phyloP scores from a whole-genome alignment of 106 monocot genomes.

The Dendrobium officinale region DNA sequence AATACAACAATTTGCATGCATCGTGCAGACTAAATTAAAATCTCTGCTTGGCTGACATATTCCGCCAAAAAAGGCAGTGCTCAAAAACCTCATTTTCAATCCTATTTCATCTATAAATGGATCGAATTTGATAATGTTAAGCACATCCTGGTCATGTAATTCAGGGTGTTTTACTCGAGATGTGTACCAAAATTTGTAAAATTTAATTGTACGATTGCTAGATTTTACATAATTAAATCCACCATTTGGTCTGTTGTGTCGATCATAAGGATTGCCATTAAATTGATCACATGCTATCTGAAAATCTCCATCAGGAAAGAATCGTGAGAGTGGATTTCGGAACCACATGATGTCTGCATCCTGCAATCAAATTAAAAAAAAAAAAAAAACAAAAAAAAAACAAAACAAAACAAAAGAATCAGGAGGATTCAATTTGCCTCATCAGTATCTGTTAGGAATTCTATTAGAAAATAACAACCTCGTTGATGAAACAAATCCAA shows the following conservation, averaged over 20 bases:
- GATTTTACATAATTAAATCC: conserved; percentile 31
- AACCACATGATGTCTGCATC: conserved; percentile 28
- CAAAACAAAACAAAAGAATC: background rate
- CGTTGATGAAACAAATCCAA: too few species aligned
- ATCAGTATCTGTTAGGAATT: too few species aligned
- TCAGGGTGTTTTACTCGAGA: conserved; percentile 14
- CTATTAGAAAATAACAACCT: too few species aligned
- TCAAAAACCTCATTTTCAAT: conserved; percentile 17
- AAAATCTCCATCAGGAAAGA: conserved; percentile 23
- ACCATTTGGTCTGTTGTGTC: conserved; percentile 20
- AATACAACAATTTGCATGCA: conserved; percentile 29
- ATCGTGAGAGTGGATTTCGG: conserved; percentile 17
- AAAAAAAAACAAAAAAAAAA: background rate
- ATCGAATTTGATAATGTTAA: conserved; percentile 23
- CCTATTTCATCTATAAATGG: conserved; percentile 15
- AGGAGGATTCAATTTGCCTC: too few species aligned
- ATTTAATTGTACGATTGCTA: conserved; percentile 23
- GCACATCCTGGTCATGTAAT: conserved; percentile 25
- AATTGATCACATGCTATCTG: conserved; percentile 30
- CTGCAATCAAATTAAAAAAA: conserved; percentile 7
- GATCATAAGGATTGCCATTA: conserved; percentile 8
- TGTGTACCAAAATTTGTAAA: conserved; percentile 22
- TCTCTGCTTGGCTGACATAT: conserved; percentile 24
- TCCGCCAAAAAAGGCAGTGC: conserved; percentile 22
- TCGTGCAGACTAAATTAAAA: conserved; percentile 23